These are phyloP conservation scores for Kurtzmaniella fragi DNA, from an alignment of 805 yeast genomes.

Conservation along the genomic window DNA sequence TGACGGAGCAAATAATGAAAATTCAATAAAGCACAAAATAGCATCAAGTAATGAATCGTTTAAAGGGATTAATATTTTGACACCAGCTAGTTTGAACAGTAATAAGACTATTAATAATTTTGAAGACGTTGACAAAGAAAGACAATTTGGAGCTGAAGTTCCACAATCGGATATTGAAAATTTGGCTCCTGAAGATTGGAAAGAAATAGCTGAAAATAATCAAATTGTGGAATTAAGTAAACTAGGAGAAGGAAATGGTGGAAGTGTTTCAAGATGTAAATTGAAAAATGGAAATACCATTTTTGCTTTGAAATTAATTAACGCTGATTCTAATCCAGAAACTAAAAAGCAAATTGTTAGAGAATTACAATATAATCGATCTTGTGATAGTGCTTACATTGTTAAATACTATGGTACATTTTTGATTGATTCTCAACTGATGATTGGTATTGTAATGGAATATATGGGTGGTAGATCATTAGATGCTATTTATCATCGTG, in stretches of 20 bases:
- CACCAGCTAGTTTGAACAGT: background rate
- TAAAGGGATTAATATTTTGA: background rate
- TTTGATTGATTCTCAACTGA: conserved; percentile 65
- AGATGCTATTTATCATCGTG: conserved; percentile 83
- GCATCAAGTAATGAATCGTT: background rate
- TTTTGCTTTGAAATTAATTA: conserved; percentile 78
- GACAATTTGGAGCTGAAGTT: background rate
- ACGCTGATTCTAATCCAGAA: conserved; percentile 77
- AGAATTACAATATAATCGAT: conserved; percentile 82
- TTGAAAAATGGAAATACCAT: conserved; percentile 54
- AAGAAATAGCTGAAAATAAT: conserved; percentile 47
- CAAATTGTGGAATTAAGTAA: conserved; percentile 64
- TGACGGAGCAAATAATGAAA: conserved; percentile 4
- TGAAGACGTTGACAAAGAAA: background rate
- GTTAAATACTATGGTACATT: conserved; percentile 93
- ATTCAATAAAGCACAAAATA: background rate
- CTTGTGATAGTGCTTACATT: conserved; percentile 77
- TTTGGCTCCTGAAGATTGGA: conserved; percentile 75
- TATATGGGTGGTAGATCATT: conserved; percentile 91
- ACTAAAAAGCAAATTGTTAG: conserved; percentile 86
- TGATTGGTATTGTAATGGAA: conserved; percentile 95
- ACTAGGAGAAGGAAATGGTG: conserved; percentile 94
- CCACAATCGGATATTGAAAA: conserved; percentile 41
- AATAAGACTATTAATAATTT: background rate
- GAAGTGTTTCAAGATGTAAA: conserved; percentile 77